A percentile compares a stretch with the other conserved stretches of the same genome.
Evolutionary conservation across 306 rosid species (phyloP).

Genomic region (Cucumis hystrix): DNA sequence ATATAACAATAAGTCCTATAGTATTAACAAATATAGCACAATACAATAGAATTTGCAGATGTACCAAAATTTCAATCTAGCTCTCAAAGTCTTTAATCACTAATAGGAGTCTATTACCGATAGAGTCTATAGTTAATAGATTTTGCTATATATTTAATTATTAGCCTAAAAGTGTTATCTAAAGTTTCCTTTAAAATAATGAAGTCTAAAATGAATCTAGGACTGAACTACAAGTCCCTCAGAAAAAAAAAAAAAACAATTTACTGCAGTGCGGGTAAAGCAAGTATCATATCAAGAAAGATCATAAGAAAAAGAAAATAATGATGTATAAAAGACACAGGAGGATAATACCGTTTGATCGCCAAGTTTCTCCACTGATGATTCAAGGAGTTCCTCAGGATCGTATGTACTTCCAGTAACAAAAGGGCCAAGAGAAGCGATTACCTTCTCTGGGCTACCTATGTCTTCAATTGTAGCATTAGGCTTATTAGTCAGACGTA

Average conservation of each 20-base stretch:
- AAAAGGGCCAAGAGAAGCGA: slow-evolving; percentile 92
- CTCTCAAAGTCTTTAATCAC: too few relatives aligned
- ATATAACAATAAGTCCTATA: too few relatives aligned
- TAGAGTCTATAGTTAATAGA: too few relatives aligned
- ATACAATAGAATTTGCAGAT: too few relatives aligned
- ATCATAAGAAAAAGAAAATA: not conserved
- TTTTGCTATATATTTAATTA: too few relatives aligned
- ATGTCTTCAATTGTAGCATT: slow-evolving; percentile 87
- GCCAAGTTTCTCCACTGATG: slow-evolving; percentile 62
- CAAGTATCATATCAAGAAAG: not conserved
- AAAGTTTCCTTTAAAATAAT: not conserved
- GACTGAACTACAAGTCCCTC: not conserved
- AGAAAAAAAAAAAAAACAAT: not conserved
- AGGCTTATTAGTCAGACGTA: slow-evolving; percentile 83
- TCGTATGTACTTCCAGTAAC: slow-evolving; percentile 78
- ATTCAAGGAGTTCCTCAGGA: slow-evolving; percentile 81
- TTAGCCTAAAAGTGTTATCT: too few relatives aligned
- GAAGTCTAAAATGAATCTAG: not conserved
- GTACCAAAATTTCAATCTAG: too few relatives aligned
- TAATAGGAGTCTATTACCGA: too few relatives aligned
- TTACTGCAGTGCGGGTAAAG: not conserved
- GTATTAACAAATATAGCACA: too few relatives aligned
- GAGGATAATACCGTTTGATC: slow-evolving; percentile 55
- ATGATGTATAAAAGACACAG: not conserved
- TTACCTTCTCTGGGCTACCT: slow-evolving; percentile 79